Base-by-base conservation (phyloP, 495 filamentous ascomycete genomes). In the Annulohypoxylon stygium region DNA sequence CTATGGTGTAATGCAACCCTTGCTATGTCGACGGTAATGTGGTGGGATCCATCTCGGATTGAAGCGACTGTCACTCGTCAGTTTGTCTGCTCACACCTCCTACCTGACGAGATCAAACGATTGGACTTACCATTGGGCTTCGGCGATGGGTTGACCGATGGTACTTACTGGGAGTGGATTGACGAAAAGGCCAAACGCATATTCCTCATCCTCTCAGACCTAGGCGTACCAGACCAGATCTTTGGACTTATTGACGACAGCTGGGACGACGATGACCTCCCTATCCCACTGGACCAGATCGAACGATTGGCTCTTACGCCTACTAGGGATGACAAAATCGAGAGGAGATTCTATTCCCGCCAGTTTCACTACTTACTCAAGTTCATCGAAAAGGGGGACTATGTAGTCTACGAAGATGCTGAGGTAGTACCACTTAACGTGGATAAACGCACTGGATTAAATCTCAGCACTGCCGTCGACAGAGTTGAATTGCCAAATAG, bases 91-190 rank as follows among this genome's bases (percentile, higher is more conserved):
- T 86, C 86, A 41, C 89, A 91, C 61, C 84, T 93, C 18, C 83
- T 87, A n/a, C 87, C 89, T 11, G 85, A 90, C 12, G 88, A 91
- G 78, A 85, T 90, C 65, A 80, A 86, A 34, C 86, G 86, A 26
- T 83, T 98, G 14, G 90, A 96, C 75, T 83, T 86, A 51, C 89
- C 90, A 0, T 81, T 95, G 39, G 87, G 87, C 16, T 97, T 96
- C 81, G 94, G 93, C n/a, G 93, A 95, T 76, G 93, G 91, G 11
- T 80, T 98, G 71, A 97, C 94, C 1, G 93, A 93, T 75, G 91
- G 93, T 71, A 97, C 93, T 0, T 98, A 97, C 76, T 90, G 93
- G 80, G 95, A 97, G 73, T 97, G 93, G 92, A 97, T 98, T 67
- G 83, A 97, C 58, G 82, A 91, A 68, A 92, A 90, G 73, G 91